Base-by-base conservation (phyloP, 1,284 basidiomycete genomes). In the Termitomyces sp. region DNA sequence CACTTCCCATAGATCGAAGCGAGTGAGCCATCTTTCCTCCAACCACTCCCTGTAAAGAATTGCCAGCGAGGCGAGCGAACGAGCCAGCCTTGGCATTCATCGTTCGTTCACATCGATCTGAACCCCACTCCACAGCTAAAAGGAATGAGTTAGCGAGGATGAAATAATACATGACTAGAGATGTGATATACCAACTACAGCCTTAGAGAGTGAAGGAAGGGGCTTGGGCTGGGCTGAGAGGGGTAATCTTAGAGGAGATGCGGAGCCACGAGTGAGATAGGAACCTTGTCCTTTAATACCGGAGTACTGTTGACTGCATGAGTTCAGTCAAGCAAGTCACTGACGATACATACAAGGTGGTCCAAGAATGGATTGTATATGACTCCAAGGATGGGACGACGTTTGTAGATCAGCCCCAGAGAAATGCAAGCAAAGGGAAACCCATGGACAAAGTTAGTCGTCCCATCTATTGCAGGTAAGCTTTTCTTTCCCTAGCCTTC, bases 311-410 rank as follows among this genome's bases (percentile, higher is more conserved):
- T 35, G 52, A 44, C n/a, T 14, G 11, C 19, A 30, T 50, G 21
- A 52, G 41, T 6, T 26, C 1, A 26, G 40, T 38, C 7, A 18
- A 28, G 34, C n/a, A 18, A 16, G 30, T 19, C 41, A 1, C 1
- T 26, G 7, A 24, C 49, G 49, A 50, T 19, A 62, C 76, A 56
- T 56, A 86, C 86, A 44, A 93, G 75, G 57, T 90, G 82, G 62
- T 93, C 83, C 52, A 95, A 78, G 77, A 95, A 95, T 0, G 95
- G 95, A 65, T 96, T 97, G 75, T 86, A 95, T 58, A 95, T 85
- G 45, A 96, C 91, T 0, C 93, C 96, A 18, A 98, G 77, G 5
- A 92, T 80, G 4, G 96, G 91, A 11, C 79, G 76, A 57, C 84
- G 84, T 57, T 86, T 77, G 70, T 91, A 86, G 56, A 96, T 88